Conservation (phyloP, 23 red algal species). For the Gracilaria domingensis region DNA sequence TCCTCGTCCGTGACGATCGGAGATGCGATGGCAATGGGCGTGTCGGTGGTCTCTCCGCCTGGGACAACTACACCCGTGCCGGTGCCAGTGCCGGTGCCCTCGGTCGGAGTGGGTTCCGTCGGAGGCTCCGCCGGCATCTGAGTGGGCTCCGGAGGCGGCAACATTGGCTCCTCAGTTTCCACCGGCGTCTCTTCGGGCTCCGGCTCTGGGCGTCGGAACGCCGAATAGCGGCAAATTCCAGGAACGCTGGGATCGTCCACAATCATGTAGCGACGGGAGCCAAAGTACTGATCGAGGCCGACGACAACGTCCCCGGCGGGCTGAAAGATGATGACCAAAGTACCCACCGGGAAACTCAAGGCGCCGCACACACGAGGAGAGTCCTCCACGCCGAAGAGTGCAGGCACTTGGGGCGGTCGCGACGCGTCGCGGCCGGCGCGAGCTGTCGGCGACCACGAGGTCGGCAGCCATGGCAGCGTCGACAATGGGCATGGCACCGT, state of each 20-base stretch:
- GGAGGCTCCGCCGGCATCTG: too few species aligned
- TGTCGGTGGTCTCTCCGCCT: too few species aligned
- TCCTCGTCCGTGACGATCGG: not conserved
- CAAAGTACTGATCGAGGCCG: not conserved
- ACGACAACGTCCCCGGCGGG: not conserved
- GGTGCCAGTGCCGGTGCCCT: too few species aligned
- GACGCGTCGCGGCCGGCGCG: not conserved
- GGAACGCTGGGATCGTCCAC: not conserved
- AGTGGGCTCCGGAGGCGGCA: too few species aligned
- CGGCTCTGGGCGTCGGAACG: not conserved
- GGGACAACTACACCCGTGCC: too few species aligned
- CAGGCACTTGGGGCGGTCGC: not conserved
- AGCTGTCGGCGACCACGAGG: not conserved
- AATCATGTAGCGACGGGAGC: slow-evolving; percentile 10
- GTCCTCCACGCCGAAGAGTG: not conserved
- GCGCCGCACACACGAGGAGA: not conserved
- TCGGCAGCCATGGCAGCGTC: not conserved
- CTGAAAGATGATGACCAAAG: slow-evolving; percentile 26
- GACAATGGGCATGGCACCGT: not conserved
- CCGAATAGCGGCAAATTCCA: slow-evolving; percentile 10
- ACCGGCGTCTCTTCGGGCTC: not conserved
- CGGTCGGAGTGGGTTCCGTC: too few species aligned
- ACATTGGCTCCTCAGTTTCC: too few species aligned
- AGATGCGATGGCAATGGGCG: too few species aligned
- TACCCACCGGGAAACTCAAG: not conserved